Evolutionary conservation across 2,329 filamentous ascomycete species (phyloP).

Genomic region (Diaporthe sp.): DNA sequence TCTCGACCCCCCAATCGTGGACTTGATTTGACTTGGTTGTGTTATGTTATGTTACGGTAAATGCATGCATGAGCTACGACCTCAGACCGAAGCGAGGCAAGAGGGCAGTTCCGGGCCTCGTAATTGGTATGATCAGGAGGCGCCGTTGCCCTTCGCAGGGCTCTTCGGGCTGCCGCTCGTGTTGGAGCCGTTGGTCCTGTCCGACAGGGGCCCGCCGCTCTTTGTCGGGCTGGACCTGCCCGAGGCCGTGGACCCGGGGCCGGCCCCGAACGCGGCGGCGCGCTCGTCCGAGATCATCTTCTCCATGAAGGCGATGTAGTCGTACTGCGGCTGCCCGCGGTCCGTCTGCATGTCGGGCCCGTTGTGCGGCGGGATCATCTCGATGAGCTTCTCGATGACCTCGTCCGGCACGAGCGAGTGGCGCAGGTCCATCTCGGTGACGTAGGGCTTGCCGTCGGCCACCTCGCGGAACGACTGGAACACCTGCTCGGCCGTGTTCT

Average conservation of each 20-base stretch:
- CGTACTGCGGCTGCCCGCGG: slow-evolving; percentile 87
- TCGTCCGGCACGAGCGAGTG: slow-evolving; percentile 97
- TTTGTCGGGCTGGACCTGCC: slow-evolving; percentile 42
- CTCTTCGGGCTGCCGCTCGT: slow-evolving; percentile 53
- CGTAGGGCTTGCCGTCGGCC: slow-evolving; percentile 97
- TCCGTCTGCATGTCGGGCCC: slow-evolving; percentile 91
- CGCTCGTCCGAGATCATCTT: slow-evolving; percentile 73
- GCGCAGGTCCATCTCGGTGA: slow-evolving; percentile 95
- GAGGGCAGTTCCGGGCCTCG: neutral
- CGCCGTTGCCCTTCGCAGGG: slow-evolving; percentile 53
- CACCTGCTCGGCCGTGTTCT: slow-evolving; percentile 98
- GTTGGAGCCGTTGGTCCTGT: slow-evolving; percentile 46
- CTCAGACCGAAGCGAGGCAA: neutral
- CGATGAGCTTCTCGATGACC: slow-evolving; percentile 91
- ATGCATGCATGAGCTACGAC: slow-evolving; percentile 23
- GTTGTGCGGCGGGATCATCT: slow-evolving; percentile 86
- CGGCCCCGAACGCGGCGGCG: slow-evolving; percentile 38
- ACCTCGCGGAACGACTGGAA: slow-evolving; percentile 98
- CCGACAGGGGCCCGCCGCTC: slow-evolving; percentile 41
- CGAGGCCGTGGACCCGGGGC: slow-evolving; percentile 29
- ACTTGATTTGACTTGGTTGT: slow-evolving; percentile 50
- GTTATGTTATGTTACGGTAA: slow-evolving; percentile 23
- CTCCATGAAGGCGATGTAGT: slow-evolving; percentile 98
- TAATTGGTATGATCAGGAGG: slow-evolving; percentile 43
- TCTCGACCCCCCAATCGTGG: slow-evolving; percentile 53